Evolutionary conservation across 305 asterid genomes (phyloP), one percentile per base, ranked within the genome.

Genomic region (Withania somnifera): DNA sequence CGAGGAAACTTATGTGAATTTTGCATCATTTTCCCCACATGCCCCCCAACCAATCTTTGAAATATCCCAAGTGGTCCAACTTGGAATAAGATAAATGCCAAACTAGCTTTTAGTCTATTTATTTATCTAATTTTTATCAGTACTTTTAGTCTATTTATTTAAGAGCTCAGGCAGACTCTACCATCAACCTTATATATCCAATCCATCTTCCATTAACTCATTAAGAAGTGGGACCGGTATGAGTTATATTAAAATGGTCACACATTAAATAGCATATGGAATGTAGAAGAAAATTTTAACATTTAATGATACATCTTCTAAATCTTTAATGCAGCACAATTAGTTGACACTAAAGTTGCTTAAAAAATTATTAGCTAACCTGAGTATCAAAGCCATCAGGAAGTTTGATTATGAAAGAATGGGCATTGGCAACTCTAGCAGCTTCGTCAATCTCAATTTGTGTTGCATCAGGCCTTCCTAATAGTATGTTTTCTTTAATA

Each of bases 311-410:
- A 34, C 38, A 57, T 58, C 61, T 45, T 47, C 64, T 34, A 61
- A 11, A 36, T 79, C 81, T 38, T 56, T 61, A 71, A 69, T 78
- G 81, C 19, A 10, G 13, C 36, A 28, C 47, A 22, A 26, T 32
- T 36, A 53, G 77, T 32, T 69, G 42, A 34, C 15, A 30, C 42
- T 32, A 28, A 47, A 50, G 19, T 50, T 11, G 24, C 71, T 19
- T 32, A 36, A 36, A 36, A 36, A 36, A 5, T 38, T 38, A 7
- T 36, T 52, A 51, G 28, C 90, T 85, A 75, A 96, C 98, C 98
- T 93, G 99, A 86, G 98, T 95, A 51, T 97, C 99, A 34, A 90
- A 97, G 66, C 98, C 99, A 54, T 93, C 97, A 1, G 99, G 97
- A 17, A 95, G 97, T 90, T 95, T 97, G 83, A 91, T 91, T 11